A percentile compares a stretch with the other conserved stretches of the same genome.
These are phyloP conservation scores for Claviceps sp. DNA, from an alignment of 2,329 filamentous ascomycete species.

Conservation along the genomic window DNA sequence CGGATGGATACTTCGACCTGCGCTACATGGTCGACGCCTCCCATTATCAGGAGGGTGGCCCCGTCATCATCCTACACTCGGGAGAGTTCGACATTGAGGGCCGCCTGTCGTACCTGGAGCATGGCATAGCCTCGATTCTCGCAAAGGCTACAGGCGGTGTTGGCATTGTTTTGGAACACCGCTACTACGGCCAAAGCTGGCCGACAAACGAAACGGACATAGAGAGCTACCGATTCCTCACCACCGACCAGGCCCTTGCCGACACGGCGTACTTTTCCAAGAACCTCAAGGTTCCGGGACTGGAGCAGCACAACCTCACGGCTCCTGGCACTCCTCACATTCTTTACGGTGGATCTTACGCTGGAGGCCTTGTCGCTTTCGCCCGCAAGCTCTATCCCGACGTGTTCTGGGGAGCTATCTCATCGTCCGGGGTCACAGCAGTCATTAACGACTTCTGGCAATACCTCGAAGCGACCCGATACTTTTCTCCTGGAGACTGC, in stretches of 20 bases:
- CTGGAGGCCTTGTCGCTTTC: constrained; percentile 67
- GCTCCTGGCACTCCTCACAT: constrained; percentile 57
- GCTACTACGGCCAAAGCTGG: constrained; percentile 72
- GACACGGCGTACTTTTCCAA: constrained; percentile 71
- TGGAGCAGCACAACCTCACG: constrained; percentile 54
- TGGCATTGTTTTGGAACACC: constrained; percentile 71
- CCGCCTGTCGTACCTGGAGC: constrained; percentile 57
- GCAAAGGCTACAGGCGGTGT: constrained; percentile 59
- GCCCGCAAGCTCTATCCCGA: constrained; percentile 65
- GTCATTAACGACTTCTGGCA: constrained; percentile 68
- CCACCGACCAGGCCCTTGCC: constrained; percentile 70
- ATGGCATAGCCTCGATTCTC: constrained; percentile 62
- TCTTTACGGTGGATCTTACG: constrained; percentile 73
- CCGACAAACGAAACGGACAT: constrained; percentile 52
- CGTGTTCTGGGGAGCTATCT: constrained; percentile 65
- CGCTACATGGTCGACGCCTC: constrained; percentile 75
- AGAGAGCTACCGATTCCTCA: constrained; percentile 64
- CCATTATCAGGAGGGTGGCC: constrained; percentile 64
- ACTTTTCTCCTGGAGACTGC: constrained; percentile 44
- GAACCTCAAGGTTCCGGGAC: constrained; percentile 55
- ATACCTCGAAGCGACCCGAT: constrained; percentile 37
- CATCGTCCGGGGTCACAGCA: constrained; percentile 65
- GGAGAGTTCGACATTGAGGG: constrained; percentile 55
- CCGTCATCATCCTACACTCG: constrained; percentile 62
- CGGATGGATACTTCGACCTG: constrained; percentile 50